phyloP scores from a whole-genome alignment of 2,329 filamentous ascomycete genomes.

The Hymenoscyphus albidus region DNA sequence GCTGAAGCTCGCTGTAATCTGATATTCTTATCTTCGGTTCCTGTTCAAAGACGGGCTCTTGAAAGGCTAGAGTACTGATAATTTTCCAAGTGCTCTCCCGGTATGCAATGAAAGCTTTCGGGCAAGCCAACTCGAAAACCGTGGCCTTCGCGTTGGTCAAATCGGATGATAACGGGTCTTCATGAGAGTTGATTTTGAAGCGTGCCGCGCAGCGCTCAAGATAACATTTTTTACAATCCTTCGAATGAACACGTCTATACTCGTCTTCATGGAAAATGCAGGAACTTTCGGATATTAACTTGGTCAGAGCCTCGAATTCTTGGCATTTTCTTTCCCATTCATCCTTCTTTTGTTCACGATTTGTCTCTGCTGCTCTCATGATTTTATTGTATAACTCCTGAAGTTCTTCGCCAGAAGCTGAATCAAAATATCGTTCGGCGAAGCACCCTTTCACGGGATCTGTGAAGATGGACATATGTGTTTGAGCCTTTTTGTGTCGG shows the following conservation, averaged over 20 bases:
- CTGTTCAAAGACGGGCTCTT: constrained; percentile 9
- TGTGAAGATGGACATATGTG: constrained; percentile 44
- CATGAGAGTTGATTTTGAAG: constrained; percentile 45
- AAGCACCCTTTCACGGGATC: constrained; percentile 39
- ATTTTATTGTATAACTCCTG: constrained; percentile 33
- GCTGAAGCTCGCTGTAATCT: constrained; percentile 21
- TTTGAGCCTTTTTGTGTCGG: constrained; percentile 31
- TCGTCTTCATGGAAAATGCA: constrained; percentile 24
- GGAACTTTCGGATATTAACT: constrained; percentile 32
- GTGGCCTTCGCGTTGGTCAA: constrained; percentile 39
- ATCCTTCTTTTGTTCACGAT: constrained; percentile 36
- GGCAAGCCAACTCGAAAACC: constrained; percentile 50
- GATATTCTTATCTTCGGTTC: constrained; percentile 15
- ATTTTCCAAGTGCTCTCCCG: constrained; percentile 51
- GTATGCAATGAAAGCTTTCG: constrained; percentile 45
- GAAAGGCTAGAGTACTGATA: constrained; percentile 37
- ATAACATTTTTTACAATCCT: constrained; percentile 21
- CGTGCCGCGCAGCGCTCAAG: constrained; percentile 32
- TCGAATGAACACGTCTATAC: neutral
- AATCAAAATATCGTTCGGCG: constrained; percentile 18
- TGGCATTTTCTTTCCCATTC: constrained; percentile 38
- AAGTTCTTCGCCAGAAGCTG: constrained; percentile 32
- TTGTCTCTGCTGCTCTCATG: constrained; percentile 30
- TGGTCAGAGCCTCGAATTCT: constrained; percentile 38
- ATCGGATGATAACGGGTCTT: constrained; percentile 45